Conservation (phyloP, 306 rosid species). For the Herpetospermum pedunculosum region DNA sequence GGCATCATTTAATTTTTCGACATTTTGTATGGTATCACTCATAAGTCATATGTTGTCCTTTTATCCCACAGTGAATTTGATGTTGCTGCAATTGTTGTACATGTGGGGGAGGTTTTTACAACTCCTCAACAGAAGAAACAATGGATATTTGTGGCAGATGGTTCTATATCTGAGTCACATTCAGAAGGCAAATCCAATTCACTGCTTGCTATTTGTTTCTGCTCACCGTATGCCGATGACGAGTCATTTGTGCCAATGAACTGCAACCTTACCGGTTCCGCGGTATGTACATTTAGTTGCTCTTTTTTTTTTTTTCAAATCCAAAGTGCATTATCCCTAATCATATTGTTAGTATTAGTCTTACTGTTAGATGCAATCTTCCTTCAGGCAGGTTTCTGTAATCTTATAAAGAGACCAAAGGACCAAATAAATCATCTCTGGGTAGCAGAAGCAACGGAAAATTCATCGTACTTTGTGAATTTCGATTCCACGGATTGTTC, state of each 20-base stretch:
- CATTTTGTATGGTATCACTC: slow-evolving; percentile 13
- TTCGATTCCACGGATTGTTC: slow-evolving; percentile 44
- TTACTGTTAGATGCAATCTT: neutral
- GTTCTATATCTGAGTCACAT: slow-evolving; percentile 36
- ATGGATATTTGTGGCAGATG: slow-evolving; percentile 83
- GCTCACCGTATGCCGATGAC: slow-evolving; percentile 36
- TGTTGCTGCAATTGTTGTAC: slow-evolving; percentile 56
- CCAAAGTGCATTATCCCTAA: neutral
- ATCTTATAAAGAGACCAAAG: slow-evolving; percentile 56
- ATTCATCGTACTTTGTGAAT: slow-evolving; percentile 48
- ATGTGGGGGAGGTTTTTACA: slow-evolving; percentile 55
- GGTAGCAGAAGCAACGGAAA: slow-evolving; percentile 80
- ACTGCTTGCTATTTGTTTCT: slow-evolving; percentile 79
- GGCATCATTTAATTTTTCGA: neutral
- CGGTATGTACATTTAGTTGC: slow-evolving; percentile 25
- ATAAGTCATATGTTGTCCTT: slow-evolving; percentile 3
- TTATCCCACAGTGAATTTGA: slow-evolving; percentile 59
- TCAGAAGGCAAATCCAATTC: slow-evolving; percentile 29
- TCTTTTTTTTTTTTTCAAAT: neutral
- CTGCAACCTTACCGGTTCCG: slow-evolving; percentile 60
- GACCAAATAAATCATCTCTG: slow-evolving; percentile 53
- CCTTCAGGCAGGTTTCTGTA: slow-evolving; percentile 73
- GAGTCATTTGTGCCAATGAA: slow-evolving; percentile 47
- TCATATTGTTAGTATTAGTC: neutral
- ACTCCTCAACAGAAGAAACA: slow-evolving; percentile 55